Evolutionary conservation across 1,284 basidiomycete genomes (phyloP).

Genomic region (Leccinum subrobustum): DNA sequence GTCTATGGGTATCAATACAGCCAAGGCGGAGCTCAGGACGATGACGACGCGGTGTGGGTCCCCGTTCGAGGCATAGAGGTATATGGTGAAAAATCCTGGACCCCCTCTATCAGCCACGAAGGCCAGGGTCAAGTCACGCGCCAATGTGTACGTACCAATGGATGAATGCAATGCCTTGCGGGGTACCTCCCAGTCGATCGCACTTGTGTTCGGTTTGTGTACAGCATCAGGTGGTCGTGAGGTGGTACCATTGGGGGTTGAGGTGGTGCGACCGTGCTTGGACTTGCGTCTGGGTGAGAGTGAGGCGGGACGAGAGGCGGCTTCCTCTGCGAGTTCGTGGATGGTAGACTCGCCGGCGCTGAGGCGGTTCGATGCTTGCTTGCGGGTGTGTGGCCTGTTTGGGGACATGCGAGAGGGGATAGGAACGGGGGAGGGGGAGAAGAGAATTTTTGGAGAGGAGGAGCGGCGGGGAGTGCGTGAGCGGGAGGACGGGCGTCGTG

Average conservation of each 20-base stretch:
- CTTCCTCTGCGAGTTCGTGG: slow-evolving; percentile 29
- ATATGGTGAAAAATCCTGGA: slow-evolving; percentile 81
- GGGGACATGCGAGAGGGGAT: slow-evolving; percentile 18
- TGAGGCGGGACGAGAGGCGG: slow-evolving; percentile 8
- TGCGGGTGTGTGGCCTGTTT: slow-evolving; percentile 20
- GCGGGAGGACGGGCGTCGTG: slow-evolving; percentile 34
- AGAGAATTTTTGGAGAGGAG: slow-evolving; percentile 45
- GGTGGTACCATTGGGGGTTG: slow-evolving; percentile 3
- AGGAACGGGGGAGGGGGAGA: slow-evolving; percentile 26
- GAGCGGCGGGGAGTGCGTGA: slow-evolving; percentile 35
- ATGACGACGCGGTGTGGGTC: slow-evolving; percentile 60
- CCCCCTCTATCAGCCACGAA: slow-evolving; percentile 2
- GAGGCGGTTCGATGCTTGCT: slow-evolving; percentile 9
- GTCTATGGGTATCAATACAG: slow-evolving; percentile 75
- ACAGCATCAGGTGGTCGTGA: slow-evolving; percentile 9
- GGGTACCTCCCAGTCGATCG: slow-evolving; percentile 81
- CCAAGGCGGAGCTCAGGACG: slow-evolving; percentile 65
- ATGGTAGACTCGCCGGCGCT: slow-evolving; percentile 22
- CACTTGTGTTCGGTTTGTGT: slow-evolving; percentile 19
- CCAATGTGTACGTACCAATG: slow-evolving; percentile 62
- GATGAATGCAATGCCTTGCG: slow-evolving; percentile 89
- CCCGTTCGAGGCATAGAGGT: slow-evolving; percentile 65
- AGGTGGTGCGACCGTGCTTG: slow-evolving; percentile 16
- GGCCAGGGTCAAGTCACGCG: slow-evolving; percentile 7
- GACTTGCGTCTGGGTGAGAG: slow-evolving; percentile 19